A percentile compares a stretch with the other conserved stretches of the same genome.
phyloP scores from a whole-genome alignment of 108 stramenopile species.

The Phaeodactylum tricornutum region DNA sequence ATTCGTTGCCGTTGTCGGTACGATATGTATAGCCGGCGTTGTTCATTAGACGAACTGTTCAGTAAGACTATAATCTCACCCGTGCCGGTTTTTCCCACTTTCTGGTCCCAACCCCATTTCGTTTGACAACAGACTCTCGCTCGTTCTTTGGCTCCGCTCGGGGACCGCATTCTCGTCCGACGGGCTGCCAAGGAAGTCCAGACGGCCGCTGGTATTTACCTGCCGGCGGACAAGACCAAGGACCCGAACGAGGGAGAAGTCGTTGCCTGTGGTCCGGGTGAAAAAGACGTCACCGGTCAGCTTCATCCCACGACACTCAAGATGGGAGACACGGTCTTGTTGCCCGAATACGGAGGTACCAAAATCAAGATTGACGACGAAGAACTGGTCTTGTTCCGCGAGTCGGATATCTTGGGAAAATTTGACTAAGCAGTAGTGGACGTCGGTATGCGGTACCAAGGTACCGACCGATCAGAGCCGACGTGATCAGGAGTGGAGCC shows the following conservation, averaged over 20 bases:
- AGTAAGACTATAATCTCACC: too few species aligned
- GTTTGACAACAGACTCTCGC: slow-evolving; percentile 39
- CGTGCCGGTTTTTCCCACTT: too few species aligned
- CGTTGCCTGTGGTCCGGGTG: slow-evolving; percentile 93
- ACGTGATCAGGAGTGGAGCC: neutral
- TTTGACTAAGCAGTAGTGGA: slow-evolving; percentile 49
- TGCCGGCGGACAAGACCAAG: slow-evolving; percentile 86
- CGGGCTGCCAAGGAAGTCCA: slow-evolving; percentile 77
- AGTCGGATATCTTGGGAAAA: slow-evolving; percentile 96
- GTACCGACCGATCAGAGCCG: too few species aligned
- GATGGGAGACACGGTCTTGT: slow-evolving; percentile 82
- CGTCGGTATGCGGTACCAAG: too few species aligned
- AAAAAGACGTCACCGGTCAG: slow-evolving; percentile 64
- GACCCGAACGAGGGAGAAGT: slow-evolving; percentile 94
- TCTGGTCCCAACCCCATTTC: too few species aligned
- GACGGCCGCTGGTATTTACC: slow-evolving; percentile 88
- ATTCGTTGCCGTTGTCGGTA: too few species aligned
- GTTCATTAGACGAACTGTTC: too few species aligned
- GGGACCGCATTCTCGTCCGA: slow-evolving; percentile 93
- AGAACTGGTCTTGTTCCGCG: slow-evolving; percentile 86
- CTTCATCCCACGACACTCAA: slow-evolving; percentile 53
- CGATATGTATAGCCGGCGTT: too few species aligned
- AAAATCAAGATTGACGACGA: slow-evolving; percentile 85
- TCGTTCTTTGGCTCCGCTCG: slow-evolving; percentile 81
- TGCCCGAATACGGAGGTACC: slow-evolving; percentile 96